A percentile compares a stretch with the other conserved stretches of the same genome.
Conservation (phyloP, 441 rosid genomes). For the Biscutella laevigata region DNA sequence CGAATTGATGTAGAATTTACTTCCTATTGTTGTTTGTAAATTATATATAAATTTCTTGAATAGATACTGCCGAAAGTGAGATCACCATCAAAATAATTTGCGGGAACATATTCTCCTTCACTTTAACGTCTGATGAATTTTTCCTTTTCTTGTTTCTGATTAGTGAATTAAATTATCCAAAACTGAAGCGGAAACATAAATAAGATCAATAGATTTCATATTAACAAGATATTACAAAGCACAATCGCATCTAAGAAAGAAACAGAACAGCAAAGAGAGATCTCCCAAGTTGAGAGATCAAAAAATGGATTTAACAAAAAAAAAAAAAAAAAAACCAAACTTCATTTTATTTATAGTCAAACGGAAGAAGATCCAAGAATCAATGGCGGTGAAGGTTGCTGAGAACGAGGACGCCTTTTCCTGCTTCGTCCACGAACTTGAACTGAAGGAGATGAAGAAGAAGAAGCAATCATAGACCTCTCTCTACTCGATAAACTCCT, state of each 20-base stretch:
- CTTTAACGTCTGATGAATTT: too few species aligned
- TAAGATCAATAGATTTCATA: slow-evolving; percentile 9
- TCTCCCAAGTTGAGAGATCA: slow-evolving; percentile 6
- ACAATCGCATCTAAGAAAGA: neutral
- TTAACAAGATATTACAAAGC: slow-evolving; percentile 25
- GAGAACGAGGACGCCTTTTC: slow-evolving; percentile 43
- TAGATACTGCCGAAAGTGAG: slow-evolving; percentile 12
- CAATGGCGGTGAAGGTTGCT: slow-evolving; percentile 53
- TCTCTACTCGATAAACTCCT: slow-evolving; percentile 38
- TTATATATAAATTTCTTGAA: neutral
- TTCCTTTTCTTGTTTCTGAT: neutral
- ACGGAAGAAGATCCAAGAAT: slow-evolving; percentile 34
- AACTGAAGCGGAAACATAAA: neutral
- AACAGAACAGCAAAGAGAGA: slow-evolving; percentile 9
- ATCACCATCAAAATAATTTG: neutral
- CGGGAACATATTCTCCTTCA: slow-evolving; percentile 15
- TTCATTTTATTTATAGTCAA: slow-evolving; percentile 12
- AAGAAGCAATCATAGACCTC: slow-evolving; percentile 35
- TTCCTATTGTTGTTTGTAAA: slow-evolving; percentile 6
- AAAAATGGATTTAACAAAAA: neutral
- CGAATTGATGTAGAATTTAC: too few species aligned
- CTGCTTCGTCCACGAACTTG: slow-evolving; percentile 70
- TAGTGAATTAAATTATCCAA: too few species aligned
- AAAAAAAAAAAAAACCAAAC: slow-evolving; percentile 4
- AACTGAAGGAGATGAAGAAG: slow-evolving; percentile 52